Conservation (phyloP, 2,329 filamentous ascomycete genomes). For the Albophoma yamanashiensis region DNA sequence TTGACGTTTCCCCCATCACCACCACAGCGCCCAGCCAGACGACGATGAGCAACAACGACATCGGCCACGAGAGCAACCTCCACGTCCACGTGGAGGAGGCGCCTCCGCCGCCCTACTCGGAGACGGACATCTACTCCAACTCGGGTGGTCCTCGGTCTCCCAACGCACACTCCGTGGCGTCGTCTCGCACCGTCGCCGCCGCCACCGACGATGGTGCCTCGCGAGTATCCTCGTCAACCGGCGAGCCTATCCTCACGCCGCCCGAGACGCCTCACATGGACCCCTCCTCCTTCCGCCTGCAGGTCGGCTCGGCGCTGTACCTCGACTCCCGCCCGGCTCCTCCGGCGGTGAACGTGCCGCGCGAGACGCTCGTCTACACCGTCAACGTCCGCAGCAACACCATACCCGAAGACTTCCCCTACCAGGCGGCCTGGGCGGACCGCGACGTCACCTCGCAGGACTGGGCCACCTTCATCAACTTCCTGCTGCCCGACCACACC, state of each 20-base stretch:
- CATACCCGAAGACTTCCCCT: conserved; percentile 33
- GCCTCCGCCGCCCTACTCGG: conserved; percentile 46
- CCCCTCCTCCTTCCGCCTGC: conserved; percentile 7
- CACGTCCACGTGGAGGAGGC: conserved; percentile 20
- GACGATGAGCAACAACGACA: conserved; percentile 7
- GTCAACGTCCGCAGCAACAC: conserved; percentile 23
- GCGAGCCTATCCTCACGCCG: conserved; percentile 39
- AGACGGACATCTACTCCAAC: conserved; percentile 43
- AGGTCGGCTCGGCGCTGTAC: conserved; percentile 21
- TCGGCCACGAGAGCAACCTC: conserved; percentile 6
- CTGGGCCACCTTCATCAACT: conserved; percentile 50
- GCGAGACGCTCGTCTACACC: conserved; percentile 18
- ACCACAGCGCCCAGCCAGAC: neutral
- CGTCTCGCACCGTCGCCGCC: conserved; percentile 17
- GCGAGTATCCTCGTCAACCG: conserved; percentile 26
- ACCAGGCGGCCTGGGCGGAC: conserved; percentile 21
- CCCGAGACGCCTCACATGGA: conserved; percentile 33
- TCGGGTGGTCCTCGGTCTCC: conserved; percentile 19
- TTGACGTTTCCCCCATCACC: neutral
- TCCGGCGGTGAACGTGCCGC: conserved; percentile 4
- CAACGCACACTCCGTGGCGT: conserved; percentile 7
- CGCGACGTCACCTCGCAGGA: conserved; percentile 40
- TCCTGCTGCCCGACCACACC: conserved; percentile 39
- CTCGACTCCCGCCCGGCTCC: conserved; percentile 33
- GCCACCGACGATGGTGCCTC: conserved; percentile 25